Evolutionary conservation across 257 asterid genomes (phyloP).

Genomic region (Solanum pimpinellifolium): DNA sequence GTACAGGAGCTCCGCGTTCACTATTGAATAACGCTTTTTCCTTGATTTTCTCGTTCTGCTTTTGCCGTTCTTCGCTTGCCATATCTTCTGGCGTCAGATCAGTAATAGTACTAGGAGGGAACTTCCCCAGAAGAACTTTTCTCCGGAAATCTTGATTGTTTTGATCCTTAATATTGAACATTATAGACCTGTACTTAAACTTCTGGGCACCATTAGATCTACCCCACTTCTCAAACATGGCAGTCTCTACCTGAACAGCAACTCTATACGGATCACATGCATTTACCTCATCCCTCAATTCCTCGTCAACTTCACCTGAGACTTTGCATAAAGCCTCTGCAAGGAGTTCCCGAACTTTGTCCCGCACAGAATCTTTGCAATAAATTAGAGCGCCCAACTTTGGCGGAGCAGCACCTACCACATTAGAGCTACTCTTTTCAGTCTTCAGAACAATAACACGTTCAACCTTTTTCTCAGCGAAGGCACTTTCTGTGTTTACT

Average conservation of each 20-base stretch:
- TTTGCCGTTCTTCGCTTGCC: slow-evolving; percentile 83
- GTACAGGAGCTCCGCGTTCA: slow-evolving; percentile 46
- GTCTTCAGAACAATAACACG: background rate
- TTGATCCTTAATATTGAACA: slow-evolving; percentile 40
- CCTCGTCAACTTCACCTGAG: slow-evolving; percentile 17
- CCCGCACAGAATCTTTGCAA: slow-evolving; percentile 32
- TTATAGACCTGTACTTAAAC: slow-evolving; percentile 29
- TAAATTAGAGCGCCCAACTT: slow-evolving; percentile 21
- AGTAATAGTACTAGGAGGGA: slow-evolving; percentile 29
- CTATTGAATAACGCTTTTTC: slow-evolving; percentile 76
- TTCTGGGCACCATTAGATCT: slow-evolving; percentile 29
- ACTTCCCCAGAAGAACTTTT: slow-evolving; percentile 56
- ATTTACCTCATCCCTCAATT: slow-evolving; percentile 26
- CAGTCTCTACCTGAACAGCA: slow-evolving; percentile 29
- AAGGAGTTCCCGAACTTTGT: slow-evolving; percentile 28
- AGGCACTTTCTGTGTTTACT: slow-evolving; percentile 22
- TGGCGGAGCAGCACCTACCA: slow-evolving; percentile 8
- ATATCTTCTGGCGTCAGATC: slow-evolving; percentile 65
- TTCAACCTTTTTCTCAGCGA: slow-evolving; percentile 12
- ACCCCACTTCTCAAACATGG: slow-evolving; percentile 45
- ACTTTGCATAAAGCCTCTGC: slow-evolving; percentile 37
- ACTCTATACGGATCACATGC: slow-evolving; percentile 62
- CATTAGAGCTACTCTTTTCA: slow-evolving; percentile 14
- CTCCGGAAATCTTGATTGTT: slow-evolving; percentile 59
- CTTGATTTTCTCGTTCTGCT: slow-evolving; percentile 58